Percentiles rank a stretch among this genome's conserved stretches.
These are phyloP conservation scores for Vicia faba DNA, from an alignment of 306 rosid genomes.

Conservation along the genomic window DNA sequence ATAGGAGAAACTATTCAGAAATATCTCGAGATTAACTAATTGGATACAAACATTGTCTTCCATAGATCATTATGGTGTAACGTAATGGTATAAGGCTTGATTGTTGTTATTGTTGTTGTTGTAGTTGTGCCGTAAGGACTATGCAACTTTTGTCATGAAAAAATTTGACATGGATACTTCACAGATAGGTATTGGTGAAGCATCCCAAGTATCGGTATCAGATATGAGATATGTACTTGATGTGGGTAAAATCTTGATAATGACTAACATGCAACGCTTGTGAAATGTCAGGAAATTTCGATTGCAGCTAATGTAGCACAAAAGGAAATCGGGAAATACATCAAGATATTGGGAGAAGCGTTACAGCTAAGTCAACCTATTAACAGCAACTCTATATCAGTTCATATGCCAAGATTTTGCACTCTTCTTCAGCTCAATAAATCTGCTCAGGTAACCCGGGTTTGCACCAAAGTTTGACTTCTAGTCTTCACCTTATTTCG, in stretches of 20 bases:
- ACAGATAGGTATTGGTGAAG: too few relatives aligned
- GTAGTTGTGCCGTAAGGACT: too few relatives aligned
- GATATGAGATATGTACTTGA: not conserved
- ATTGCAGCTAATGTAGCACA: constrained; percentile 94
- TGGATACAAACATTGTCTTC: too few relatives aligned
- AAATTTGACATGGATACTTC: too few relatives aligned
- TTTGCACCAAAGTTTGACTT: constrained; percentile 7
- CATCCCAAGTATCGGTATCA: too few relatives aligned
- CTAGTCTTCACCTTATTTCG: constrained; percentile 2
- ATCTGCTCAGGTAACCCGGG: constrained; percentile 85
- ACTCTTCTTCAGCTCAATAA: constrained; percentile 94
- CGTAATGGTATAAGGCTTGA: too few relatives aligned
- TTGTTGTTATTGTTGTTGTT: too few relatives aligned
- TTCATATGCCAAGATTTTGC: constrained; percentile 97
- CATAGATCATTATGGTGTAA: too few relatives aligned
- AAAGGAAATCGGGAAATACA: constrained; percentile 94
- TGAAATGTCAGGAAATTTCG: constrained; percentile 77
- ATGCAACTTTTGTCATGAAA: too few relatives aligned
- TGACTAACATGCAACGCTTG: not conserved
- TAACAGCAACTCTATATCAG: constrained; percentile 93
- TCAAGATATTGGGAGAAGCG: constrained; percentile 97
- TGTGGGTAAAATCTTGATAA: not conserved
- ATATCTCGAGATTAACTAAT: too few relatives aligned
- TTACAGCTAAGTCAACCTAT: constrained; percentile 94
- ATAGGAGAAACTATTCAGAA: too few relatives aligned